Evolutionary conservation across 179 eudicot species (phyloP).

Genomic region (Spinacia oleracea): DNA sequence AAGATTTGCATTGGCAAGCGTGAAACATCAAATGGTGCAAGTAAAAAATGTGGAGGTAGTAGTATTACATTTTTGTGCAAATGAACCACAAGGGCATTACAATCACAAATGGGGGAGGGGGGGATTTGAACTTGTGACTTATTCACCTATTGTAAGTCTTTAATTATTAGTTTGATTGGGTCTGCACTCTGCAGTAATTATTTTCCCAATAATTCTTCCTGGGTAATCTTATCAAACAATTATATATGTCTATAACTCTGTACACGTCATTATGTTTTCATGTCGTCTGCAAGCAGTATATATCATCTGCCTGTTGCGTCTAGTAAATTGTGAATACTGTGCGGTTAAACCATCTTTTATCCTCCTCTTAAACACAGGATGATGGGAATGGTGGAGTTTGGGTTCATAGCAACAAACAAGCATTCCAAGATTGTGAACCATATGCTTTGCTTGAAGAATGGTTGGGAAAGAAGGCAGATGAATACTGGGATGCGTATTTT

Average conservation of each 20-base stretch:
- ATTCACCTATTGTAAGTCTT: too few relatives aligned
- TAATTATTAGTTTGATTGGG: not conserved
- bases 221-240: not conserved
- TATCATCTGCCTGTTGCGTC: not conserved
- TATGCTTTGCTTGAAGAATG: conserved; percentile 71
- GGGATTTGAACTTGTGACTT: too few relatives aligned
- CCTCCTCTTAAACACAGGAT: conserved; percentile 40
- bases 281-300: not conserved
- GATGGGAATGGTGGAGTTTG: conserved; percentile 55
- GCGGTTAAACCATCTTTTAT: not conserved
- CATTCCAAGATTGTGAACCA: conserved; percentile 70
- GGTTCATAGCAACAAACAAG: conserved; percentile 80
- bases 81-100: too few relatives aligned
- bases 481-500: conserved; percentile 54
- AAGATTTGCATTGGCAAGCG: too few relatives aligned
- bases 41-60: too few relatives aligned
- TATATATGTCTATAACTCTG: not conserved
- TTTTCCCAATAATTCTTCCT: not conserved
- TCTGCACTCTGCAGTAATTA: not conserved
- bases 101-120: too few relatives aligned
- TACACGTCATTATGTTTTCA: not conserved
- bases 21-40: too few relatives aligned
- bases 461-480: conserved; percentile 54
- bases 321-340: not conserved
- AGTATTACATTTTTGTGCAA: too few relatives aligned